Evolutionary conservation across 805 yeast genomes (phyloP).

Genomic region (Ogataea corticis): DNA sequence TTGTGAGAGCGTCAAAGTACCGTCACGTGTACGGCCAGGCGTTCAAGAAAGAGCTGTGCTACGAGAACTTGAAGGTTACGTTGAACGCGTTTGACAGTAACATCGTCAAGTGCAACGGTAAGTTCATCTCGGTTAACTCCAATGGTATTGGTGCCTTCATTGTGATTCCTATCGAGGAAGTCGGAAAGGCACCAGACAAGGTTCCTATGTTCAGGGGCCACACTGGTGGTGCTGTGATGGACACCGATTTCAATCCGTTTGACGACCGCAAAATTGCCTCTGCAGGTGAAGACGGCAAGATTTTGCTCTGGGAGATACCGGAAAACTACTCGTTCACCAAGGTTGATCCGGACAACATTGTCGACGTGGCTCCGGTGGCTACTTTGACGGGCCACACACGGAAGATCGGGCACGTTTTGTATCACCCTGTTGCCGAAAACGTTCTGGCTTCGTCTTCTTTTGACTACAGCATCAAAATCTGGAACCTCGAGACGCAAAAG

Average conservation of each 20-base stretch:
- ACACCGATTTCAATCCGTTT: slow-evolving; percentile 94
- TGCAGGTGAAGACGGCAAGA: slow-evolving; percentile 77
- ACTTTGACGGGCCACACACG: slow-evolving; percentile 82
- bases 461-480: slow-evolving; percentile 87
- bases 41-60: slow-evolving; percentile 65
- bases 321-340: slow-evolving; percentile 70
- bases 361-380: slow-evolving; percentile 70
- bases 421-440: slow-evolving; percentile 85
- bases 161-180: slow-evolving; percentile 80
- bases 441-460: slow-evolving; percentile 87
- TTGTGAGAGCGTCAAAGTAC: slow-evolving; percentile 94
- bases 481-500: slow-evolving; percentile 82
- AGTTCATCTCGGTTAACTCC: slow-evolving; percentile 79
- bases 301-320: slow-evolving; percentile 88
- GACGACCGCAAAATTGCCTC: slow-evolving; percentile 73
- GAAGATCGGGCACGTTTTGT: slow-evolving; percentile 90
- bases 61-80: slow-evolving; percentile 75
- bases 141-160: slow-evolving; percentile 99
- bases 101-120: slow-evolving; percentile 82
- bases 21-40: slow-evolving; percentile 97
- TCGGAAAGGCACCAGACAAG: slow-evolving; percentile 90
- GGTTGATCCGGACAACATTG: slow-evolving; percentile 50
- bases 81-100: slow-evolving; percentile 97
- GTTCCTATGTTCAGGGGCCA: slow-evolving; percentile 95
- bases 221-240: slow-evolving; percentile 92